These are phyloP conservation scores for Conidiobolus incongruus DNA, from an alignment of 371 early-diverging fungal genomes.

Conservation along the genomic window DNA sequence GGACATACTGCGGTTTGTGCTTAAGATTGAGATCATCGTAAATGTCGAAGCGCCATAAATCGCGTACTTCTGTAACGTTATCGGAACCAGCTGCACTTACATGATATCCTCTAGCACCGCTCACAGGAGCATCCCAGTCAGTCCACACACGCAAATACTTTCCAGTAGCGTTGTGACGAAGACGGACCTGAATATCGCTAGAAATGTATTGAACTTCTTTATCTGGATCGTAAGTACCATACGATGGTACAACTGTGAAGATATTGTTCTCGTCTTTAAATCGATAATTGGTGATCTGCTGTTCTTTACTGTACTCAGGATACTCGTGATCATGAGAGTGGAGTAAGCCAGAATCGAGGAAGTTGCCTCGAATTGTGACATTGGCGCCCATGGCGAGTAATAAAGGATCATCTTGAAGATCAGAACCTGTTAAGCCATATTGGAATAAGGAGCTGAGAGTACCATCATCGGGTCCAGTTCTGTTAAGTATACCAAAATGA, in stretches of 20 bases:
- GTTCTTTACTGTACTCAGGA: slow-evolving; percentile 51
- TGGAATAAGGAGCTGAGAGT: slow-evolving; percentile 97
- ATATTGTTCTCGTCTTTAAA: slow-evolving; percentile 95
- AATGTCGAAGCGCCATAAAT: slow-evolving; percentile 76
- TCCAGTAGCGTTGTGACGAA: slow-evolving; percentile 54
- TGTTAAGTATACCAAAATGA: slow-evolving; percentile 80
- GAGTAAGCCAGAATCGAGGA: slow-evolving; percentile 76
- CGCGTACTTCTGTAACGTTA: slow-evolving; percentile 47
- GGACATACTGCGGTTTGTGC: slow-evolving; percentile 16
- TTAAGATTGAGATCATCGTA: slow-evolving; percentile 26
- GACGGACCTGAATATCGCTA: too few relatives aligned
- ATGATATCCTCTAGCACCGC: slow-evolving; percentile 60
- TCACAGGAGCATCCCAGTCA: slow-evolving; percentile 57
- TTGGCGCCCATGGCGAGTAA: slow-evolving; percentile 82
- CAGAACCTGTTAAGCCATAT: slow-evolving; percentile 66
- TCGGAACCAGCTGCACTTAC: slow-evolving; percentile 62
- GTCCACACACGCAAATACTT: slow-evolving; percentile 58
- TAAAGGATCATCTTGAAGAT: slow-evolving; percentile 54
- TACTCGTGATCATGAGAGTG: slow-evolving; percentile 93
- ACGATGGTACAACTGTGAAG: slow-evolving; percentile 34
- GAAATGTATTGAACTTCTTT: too few relatives aligned
- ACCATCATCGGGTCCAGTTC: slow-evolving; percentile 83
- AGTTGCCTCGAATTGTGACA: slow-evolving; percentile 71
- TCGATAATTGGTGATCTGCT: slow-evolving; percentile 93
- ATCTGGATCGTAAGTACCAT: too few relatives aligned